Percentiles rank a stretch among this genome's conserved stretches.
Conservation (phyloP, 352 stramenopile species). For the Globisporangium spiculum region DNA sequence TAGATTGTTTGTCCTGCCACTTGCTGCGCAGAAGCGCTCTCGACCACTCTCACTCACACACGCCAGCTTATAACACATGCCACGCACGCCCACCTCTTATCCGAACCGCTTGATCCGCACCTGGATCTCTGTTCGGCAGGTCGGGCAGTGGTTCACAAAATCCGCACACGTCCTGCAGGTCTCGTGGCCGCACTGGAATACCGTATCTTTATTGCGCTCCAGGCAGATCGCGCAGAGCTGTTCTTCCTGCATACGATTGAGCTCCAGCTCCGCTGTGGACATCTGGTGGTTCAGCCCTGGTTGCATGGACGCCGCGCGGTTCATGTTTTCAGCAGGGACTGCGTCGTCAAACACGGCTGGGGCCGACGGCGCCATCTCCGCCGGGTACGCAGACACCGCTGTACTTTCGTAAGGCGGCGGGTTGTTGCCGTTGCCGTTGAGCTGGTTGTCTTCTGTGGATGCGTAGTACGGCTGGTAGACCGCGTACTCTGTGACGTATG, state of each 20-base stretch:
- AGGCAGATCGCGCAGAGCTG: slow-evolving; percentile 76
- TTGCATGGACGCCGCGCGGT: slow-evolving; percentile 1
- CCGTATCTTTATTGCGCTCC: slow-evolving; percentile 70
- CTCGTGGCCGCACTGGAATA: slow-evolving; percentile 86
- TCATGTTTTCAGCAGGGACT: not conserved
- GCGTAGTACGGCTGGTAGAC: slow-evolving; percentile 27
- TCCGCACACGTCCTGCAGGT: slow-evolving; percentile 59
- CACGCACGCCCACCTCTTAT: slow-evolving; percentile 8
- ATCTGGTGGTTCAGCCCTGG: slow-evolving; percentile 27
- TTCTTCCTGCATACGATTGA: slow-evolving; percentile 59
- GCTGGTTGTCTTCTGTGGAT: not conserved
- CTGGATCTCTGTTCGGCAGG: slow-evolving; percentile 70
- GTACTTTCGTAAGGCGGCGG: not conserved
- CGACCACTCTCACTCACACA: not conserved
- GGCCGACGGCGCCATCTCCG: slow-evolving; percentile 15
- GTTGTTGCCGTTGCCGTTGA: slow-evolving; percentile 17
- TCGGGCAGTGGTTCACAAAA: slow-evolving; percentile 61
- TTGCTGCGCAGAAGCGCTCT: not conserved
- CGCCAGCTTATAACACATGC: not conserved
- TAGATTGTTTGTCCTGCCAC: not conserved
- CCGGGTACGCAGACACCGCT: slow-evolving; percentile 2
- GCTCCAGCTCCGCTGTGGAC: slow-evolving; percentile 54
- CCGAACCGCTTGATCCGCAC: slow-evolving; percentile 74
- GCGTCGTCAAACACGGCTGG: slow-evolving; percentile 14
- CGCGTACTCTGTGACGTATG: slow-evolving; percentile 25